Percentiles rank a stretch among this genome's conserved stretches.
phyloP scores from a whole-genome alignment of 2,329 filamentous ascomycete species.

The Aspergillus pseudonomiae region DNA sequence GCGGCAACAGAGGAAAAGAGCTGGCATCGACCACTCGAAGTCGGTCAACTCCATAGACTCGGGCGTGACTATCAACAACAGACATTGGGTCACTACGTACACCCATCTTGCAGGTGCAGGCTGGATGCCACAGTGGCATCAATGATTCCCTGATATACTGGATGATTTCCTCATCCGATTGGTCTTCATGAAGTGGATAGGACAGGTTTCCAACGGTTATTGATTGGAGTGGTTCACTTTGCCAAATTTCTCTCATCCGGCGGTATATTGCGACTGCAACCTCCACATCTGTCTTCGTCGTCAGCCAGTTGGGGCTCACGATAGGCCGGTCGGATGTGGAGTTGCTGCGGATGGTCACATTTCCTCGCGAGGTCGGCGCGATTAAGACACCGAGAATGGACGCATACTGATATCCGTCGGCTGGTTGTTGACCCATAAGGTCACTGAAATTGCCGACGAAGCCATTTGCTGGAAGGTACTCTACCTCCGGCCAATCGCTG shows the following conservation, averaged over 20 bases:
- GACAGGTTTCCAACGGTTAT: neutral
- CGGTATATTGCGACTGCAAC: slow-evolving; percentile 45
- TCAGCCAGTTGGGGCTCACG: slow-evolving; percentile 50
- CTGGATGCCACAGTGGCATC: slow-evolving; percentile 3
- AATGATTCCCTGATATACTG: neutral
- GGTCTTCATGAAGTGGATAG: neutral
- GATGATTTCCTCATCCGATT: neutral
- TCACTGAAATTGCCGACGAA: slow-evolving; percentile 6
- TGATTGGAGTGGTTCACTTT: neutral
- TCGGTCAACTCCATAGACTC: slow-evolving; percentile 6
- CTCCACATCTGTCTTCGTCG: slow-evolving; percentile 43
- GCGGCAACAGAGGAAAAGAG: slow-evolving; percentile 5
- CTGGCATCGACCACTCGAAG: slow-evolving; percentile 13
- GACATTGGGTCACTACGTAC: neutral
- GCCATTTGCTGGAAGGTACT: slow-evolving; percentile 1
- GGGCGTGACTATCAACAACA: slow-evolving; percentile 4
- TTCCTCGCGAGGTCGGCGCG: slow-evolving; percentile 48
- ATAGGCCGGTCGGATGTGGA: slow-evolving; percentile 38
- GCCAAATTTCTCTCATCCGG: slow-evolving; percentile 41
- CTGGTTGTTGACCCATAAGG: slow-evolving; percentile 11
- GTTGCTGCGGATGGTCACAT: slow-evolving; percentile 41
- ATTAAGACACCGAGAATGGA: slow-evolving; percentile 35
- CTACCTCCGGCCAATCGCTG: slow-evolving; percentile 16
- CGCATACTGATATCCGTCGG: slow-evolving; percentile 35
- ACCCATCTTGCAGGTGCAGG: slow-evolving; percentile 12